phyloP scores from a whole-genome alignment of 2,329 filamentous ascomycete species.

The Dendrostoma leiphaemia region DNA sequence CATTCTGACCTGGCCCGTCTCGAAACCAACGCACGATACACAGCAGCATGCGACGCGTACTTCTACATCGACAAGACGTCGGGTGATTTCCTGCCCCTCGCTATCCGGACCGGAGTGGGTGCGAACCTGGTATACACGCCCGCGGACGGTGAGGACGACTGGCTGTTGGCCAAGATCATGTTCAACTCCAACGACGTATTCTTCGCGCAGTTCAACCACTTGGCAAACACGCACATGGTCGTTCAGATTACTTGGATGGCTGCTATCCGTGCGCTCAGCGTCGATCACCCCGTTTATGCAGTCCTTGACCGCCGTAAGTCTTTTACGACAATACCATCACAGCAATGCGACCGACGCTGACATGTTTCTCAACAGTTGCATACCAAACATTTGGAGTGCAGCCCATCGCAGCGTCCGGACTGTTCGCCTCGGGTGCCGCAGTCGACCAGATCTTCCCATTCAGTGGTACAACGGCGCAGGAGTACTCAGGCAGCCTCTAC shows the following conservation, averaged over 20 bases:
- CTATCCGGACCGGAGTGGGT: slow-evolving; percentile 44
- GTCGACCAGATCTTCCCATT: slow-evolving; percentile 32
- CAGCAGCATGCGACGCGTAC: slow-evolving; percentile 42
- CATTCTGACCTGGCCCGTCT: slow-evolving; percentile 34
- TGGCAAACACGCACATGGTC: slow-evolving; percentile 41
- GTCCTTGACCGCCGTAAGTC: slow-evolving; percentile 34
- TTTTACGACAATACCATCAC: no score
- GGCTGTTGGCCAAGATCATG: slow-evolving; percentile 49
- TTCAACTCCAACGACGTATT: slow-evolving; percentile 48
- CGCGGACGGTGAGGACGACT: slow-evolving; percentile 41
- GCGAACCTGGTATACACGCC: slow-evolving; percentile 45
- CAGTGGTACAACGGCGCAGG: slow-evolving; percentile 27
- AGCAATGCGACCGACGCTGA: no score
- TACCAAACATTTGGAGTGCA: slow-evolving; percentile 31
- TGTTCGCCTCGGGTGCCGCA: slow-evolving; percentile 29
- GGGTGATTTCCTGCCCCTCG: slow-evolving; percentile 45
- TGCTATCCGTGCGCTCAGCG: slow-evolving; percentile 43
- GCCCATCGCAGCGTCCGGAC: slow-evolving; percentile 23
- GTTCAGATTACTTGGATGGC: slow-evolving; percentile 42
- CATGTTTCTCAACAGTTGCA: slow-evolving; percentile 23
- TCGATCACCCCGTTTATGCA: slow-evolving; percentile 41
- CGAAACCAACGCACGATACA: slow-evolving; percentile 29
- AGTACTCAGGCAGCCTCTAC: slow-evolving; percentile 30
- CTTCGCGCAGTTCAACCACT: slow-evolving; percentile 41
- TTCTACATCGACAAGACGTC: slow-evolving; percentile 42